Evolutionary conservation across 148 eudicot species (phyloP), one percentile per base, ranked within the genome.

Genomic region (Nepenthes mirabilis): DNA sequence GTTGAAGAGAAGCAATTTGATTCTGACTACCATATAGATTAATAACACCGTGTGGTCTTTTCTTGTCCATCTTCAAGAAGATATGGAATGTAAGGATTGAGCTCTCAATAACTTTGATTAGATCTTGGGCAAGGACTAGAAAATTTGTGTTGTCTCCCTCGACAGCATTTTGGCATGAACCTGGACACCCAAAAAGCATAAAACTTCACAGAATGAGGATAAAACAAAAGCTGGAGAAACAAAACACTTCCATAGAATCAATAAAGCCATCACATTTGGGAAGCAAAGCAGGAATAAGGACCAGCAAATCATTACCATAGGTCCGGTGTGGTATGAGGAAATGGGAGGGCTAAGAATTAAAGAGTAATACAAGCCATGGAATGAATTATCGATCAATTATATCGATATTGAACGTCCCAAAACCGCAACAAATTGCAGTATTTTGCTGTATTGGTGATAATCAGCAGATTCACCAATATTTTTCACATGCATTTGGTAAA

Each of bases 21-120:
- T 81, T 84, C 72, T 88, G 91, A 61, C 83, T 79, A 59, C 86
- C 87, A 74, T 86, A 86, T 47, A 76, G 65, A 70, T 78, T 78
- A 56, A 80, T 83, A 43, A 77, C 85, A 40, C 82, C 82, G 50
- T 69, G 69, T 40, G 75, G 49, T 73, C 82, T 93, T 60, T 82
- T 88, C 89, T 93, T 88, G 79, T 93, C 99, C 77, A 48, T 73
- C 79, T 83, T 86, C 72, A 86, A 59, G 70, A 93, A 93, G 55
- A 70, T 57, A 63, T 74, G 79, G 70, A 86, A 93, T 59, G 87
- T 80, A 60, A 88, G 69, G 77, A 93, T 89, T 33, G 90, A 86
- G 67, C 71, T 65, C 70, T 93, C 79, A 23, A 93, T 76, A 60
- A 83, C 66, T 62, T 64, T 81, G 5, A 83, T 68, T 32, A 93